These are phyloP conservation scores for Sporothrix humicola DNA, from an alignment of 2,329 filamentous ascomycete genomes.

Conservation along the genomic window DNA sequence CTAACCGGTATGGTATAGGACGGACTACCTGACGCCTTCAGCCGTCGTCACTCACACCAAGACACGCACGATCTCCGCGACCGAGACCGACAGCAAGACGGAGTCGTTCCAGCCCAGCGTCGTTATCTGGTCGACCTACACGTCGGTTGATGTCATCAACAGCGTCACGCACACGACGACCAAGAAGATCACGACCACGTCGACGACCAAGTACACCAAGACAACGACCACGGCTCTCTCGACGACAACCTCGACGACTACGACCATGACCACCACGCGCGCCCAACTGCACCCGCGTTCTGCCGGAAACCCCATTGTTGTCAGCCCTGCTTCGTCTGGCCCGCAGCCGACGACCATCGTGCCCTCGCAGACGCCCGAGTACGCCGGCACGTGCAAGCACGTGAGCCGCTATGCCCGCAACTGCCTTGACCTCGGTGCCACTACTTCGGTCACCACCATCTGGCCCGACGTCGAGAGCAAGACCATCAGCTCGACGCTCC, in stretches of 20 bases:
- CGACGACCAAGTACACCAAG: constrained; percentile 18
- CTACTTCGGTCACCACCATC: not conserved
- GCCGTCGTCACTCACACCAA: constrained; percentile 2
- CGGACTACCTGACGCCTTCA: constrained; percentile 4
- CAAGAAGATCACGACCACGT: constrained; percentile 21
- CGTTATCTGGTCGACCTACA: constrained; percentile 30
- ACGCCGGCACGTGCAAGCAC: constrained; percentile 11
- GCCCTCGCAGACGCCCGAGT: not conserved
- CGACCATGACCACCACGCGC: not conserved
- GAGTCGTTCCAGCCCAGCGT: constrained; percentile 27
- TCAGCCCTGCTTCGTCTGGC: not conserved
- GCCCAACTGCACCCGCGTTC: too few relatives aligned
- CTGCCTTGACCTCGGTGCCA: constrained; percentile 20
- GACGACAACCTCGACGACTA: constrained; percentile 6
- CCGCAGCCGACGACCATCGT: not conserved
- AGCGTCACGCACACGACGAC: constrained; percentile 28
- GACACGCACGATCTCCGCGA: constrained; percentile 27
- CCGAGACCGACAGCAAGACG: constrained; percentile 4
- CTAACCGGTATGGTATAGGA: not conserved
- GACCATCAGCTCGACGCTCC: constrained; percentile 11
- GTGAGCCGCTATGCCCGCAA: not conserved
- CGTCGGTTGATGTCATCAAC: constrained; percentile 24
- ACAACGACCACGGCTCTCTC: not conserved
- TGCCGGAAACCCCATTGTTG: too few relatives aligned
- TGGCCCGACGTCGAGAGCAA: not conserved